A percentile compares a stretch with the other conserved stretches of the same genome.
These are phyloP conservation scores for Candida sp. DNA, from an alignment of 1,139 yeast species.

Conservation along the genomic window DNA sequence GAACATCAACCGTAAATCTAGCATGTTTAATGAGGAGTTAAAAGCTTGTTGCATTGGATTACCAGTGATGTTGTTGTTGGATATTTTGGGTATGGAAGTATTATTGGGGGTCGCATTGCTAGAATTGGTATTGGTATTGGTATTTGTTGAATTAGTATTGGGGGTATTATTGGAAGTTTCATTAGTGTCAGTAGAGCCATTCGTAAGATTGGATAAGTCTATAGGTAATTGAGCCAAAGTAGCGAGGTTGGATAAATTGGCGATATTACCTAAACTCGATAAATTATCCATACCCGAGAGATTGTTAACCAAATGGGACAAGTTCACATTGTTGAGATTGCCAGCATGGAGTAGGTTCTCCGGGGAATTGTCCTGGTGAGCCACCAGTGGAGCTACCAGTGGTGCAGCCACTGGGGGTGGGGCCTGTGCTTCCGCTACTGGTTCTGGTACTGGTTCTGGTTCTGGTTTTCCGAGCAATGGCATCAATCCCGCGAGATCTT, in stretches of 20 bases:
- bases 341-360: slow-evolving; percentile 34
- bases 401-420: slow-evolving; percentile 4
- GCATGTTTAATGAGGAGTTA: slow-evolving; percentile 52
- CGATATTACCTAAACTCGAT: slow-evolving; percentile 34
- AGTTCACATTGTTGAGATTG: slow-evolving; percentile 40
- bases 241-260: slow-evolving; percentile 40
- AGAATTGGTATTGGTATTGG: slow-evolving; percentile 1
- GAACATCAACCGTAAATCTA: slow-evolving; percentile 78
- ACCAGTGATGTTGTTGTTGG: slow-evolving; percentile 20
- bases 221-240: slow-evolving; percentile 44
- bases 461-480: not conserved
- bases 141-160: slow-evolving; percentile 3
- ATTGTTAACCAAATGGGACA: slow-evolving; percentile 44
- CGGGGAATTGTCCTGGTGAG: slow-evolving; percentile 4
- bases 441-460: slow-evolving; percentile 9
- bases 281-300: slow-evolving; percentile 38
- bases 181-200: slow-evolving; percentile 19
- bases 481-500: not conserved
- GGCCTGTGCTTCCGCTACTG: slow-evolving; percentile 9
- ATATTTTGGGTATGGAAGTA: slow-evolving; percentile 19
- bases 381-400: not conserved
- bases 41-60: slow-evolving; percentile 13
- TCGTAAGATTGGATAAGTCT: slow-evolving; percentile 36
- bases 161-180: slow-evolving; percentile 2
- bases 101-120: slow-evolving; percentile 2